Evolutionary conservation across 2,329 filamentous ascomycete genomes (phyloP).

Genomic region (Zymoseptoria ardabiliae): DNA sequence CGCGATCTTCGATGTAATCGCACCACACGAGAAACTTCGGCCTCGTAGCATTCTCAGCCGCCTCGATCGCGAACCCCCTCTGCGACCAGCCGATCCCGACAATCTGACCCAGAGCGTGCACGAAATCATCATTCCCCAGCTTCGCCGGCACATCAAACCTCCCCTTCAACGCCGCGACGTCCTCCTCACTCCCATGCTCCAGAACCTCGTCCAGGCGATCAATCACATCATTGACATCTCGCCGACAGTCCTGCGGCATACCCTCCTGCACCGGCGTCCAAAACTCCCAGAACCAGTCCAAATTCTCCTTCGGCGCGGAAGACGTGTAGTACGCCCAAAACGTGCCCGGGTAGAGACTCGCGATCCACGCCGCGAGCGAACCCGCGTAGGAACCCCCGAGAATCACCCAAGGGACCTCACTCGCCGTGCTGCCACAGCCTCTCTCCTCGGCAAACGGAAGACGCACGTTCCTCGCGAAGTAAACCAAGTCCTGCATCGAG

Average conservation of each 20-base stretch:
- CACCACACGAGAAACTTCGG: slow-evolving; percentile 35
- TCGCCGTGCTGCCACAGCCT: slow-evolving; percentile 43
- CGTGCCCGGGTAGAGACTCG: slow-evolving; percentile 45
- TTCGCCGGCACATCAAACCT: slow-evolving; percentile 46
- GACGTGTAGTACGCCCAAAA: slow-evolving; percentile 55
- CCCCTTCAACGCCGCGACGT: slow-evolving; percentile 39
- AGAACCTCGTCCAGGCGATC: slow-evolving; percentile 37
- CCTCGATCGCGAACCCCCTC: slow-evolving; percentile 40
- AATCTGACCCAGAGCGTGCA: slow-evolving; percentile 39
- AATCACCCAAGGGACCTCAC: slow-evolving; percentile 49
- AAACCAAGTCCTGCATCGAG: slow-evolving; percentile 45
- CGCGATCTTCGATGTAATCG: slow-evolving; percentile 32
- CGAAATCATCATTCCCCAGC: slow-evolving; percentile 46
- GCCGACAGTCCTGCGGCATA: slow-evolving; percentile 52
- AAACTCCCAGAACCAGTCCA: slow-evolving; percentile 52
- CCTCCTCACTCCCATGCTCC: slow-evolving; percentile 33
- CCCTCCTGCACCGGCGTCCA: slow-evolving; percentile 48
- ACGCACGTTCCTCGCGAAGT: slow-evolving; percentile 46
- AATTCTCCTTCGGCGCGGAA: slow-evolving; percentile 47
- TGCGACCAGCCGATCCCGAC: slow-evolving; percentile 52
- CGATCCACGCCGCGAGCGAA: slow-evolving; percentile 49
- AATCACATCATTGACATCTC: slow-evolving; percentile 44
- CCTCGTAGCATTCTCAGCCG: slow-evolving; percentile 26
- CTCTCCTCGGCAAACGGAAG: slow-evolving; percentile 50
- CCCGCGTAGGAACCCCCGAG: slow-evolving; percentile 51